phyloP scores from a whole-genome alignment of 305 asterid genomes.

The Striga hermonthica region DNA sequence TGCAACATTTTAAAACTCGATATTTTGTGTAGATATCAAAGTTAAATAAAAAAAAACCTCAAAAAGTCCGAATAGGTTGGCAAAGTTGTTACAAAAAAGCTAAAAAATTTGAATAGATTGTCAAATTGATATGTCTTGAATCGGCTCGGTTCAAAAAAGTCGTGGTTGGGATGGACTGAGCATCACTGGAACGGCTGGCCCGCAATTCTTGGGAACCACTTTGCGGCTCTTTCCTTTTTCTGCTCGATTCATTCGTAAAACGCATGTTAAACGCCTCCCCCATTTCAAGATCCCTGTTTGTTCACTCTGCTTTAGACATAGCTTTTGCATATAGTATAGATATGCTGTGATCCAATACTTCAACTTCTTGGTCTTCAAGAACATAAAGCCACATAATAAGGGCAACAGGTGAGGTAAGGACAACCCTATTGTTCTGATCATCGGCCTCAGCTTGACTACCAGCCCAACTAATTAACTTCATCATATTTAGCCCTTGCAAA shows the following conservation, averaged over 20 bases:
- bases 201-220: neutral
- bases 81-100: no score
- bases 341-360: no score
- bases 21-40: no score
- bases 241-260: neutral
- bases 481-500: conserved; percentile 54
- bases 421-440: conserved; percentile 19
- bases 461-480: conserved; percentile 56
- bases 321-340: no score
- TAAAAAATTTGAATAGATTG: neutral
- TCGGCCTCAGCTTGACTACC: conserved; percentile 36
- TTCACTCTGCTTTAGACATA: neutral
- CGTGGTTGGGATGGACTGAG: no score
- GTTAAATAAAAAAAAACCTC: no score
- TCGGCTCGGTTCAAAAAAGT: no score
- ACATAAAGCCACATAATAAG: neutral
- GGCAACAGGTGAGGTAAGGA: neutral
- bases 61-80: no score
- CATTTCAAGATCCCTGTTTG: neutral
- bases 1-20: no score
- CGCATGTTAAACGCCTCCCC: neutral
- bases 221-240: neutral
- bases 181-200: no score
- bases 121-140: neutral
- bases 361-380: neutral